Percentiles rank a stretch among this genome's conserved stretches.
Conservation (phyloP, 805 yeast species). For the Kuraishia hungarica region DNA sequence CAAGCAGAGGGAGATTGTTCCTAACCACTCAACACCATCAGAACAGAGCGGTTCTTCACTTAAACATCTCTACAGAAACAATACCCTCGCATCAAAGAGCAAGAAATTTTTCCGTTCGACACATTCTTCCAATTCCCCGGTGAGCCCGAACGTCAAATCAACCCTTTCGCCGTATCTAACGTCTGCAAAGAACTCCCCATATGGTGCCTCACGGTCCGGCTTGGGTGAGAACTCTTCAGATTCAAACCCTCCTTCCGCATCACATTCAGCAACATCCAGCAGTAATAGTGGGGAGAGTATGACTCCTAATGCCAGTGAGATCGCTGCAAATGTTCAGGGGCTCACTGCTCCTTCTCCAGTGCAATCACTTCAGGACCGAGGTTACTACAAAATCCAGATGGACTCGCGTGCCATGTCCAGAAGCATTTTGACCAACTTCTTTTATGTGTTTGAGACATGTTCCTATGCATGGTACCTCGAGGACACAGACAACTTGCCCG, state of each 20-base stretch:
- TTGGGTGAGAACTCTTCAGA: neutral
- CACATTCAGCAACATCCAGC: neutral
- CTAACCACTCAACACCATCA: neutral
- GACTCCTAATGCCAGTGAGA: neutral
- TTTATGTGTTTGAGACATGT: conserved; percentile 2
- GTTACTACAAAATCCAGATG: neutral
- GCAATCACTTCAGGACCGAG: neutral
- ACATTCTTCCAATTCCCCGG: neutral
- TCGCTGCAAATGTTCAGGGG: no score
- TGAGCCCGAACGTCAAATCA: neutral
- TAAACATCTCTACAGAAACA: conserved; percentile 6
- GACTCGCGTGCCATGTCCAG: neutral
- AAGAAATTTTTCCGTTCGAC: conserved; percentile 8
- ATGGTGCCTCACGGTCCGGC: neutral
- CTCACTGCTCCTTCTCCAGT: neutral
- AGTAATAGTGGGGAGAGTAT: neutral
- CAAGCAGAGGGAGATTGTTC: neutral
- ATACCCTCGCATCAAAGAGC: conserved; percentile 11
- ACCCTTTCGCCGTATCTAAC: neutral
- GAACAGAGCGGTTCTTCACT: neutral
- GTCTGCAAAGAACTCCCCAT: neutral
- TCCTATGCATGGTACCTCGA: neutral
- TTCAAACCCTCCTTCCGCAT: neutral
- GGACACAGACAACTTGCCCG: neutral
- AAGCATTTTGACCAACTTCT: conserved; percentile 1